Evolutionary conservation across 2,329 filamentous ascomycete species (phyloP), one percentile per base, ranked within the genome.

Genomic region (Aspergillus calidoustus): DNA sequence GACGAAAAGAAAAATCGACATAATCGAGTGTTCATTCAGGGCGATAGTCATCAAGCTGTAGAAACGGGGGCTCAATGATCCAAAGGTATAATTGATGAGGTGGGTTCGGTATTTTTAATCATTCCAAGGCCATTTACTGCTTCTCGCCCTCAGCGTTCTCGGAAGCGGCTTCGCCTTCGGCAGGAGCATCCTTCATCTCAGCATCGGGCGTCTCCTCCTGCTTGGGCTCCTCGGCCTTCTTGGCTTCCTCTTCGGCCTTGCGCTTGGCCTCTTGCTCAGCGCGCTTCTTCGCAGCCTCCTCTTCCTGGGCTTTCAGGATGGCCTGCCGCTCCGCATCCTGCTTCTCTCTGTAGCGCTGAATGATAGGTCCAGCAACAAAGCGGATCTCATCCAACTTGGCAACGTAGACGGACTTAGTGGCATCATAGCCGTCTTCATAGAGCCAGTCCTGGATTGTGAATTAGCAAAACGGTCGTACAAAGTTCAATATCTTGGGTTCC

Each of bases 381-480:
- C 92, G 91, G 78, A 99, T 93, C 79, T 99, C 95, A 66, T 98
- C 95, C 79, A 95, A 89, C 87, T 98, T 99, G 81, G 92, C 87
- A 64, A 96, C 83, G 81, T 99, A 99, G 73, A 95, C 87, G 58
- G 91, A 93, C 86, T 98, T 98, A 73, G 91, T 91, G 68, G 93
- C 88, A 77, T 99, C 95, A 66, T 97, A 93, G 63, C 95, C 95
- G 59, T 98, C 95, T 58, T 97, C 94, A 79, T 98, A 98, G 64
- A 99, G 86, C 95, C 95, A 99, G 76, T 99, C 93, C 94, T 98
- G 67, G 3, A 44, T 2, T 22, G 48, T n/a, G 25, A 48, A 50
- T 60, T 66, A 71, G 74, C 61, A 8, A 71, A 41, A 15, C 11
- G 34, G 34, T 15, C 34, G 15, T 15, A 13, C 2, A 6, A 41